Base-by-base conservation (phyloP, 2,329 filamentous ascomycete genomes). In the Delphinella strobiligena region DNA sequence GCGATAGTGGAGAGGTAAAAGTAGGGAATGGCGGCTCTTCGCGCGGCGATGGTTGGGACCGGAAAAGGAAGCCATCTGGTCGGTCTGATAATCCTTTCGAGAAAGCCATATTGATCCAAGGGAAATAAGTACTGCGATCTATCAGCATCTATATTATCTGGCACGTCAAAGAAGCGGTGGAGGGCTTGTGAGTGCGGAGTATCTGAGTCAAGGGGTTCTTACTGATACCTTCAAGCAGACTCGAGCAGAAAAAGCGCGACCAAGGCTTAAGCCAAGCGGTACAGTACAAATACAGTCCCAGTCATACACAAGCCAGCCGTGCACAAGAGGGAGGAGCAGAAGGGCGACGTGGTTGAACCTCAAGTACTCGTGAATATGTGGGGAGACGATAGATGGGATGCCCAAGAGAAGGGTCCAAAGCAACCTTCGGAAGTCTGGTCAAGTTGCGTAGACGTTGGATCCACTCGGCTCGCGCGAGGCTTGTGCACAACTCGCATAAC, bases 61-160 rank as follows among this genome's bases (percentile, higher is more conserved):
- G 78, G 63, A 82, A 88, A 59, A 80, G 80, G 62, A 84, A 69
- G 63, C 87, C 82, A 64, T 89, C 83, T 74, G 85, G 82, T 58
- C 73, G 69, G 54, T 76, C 74, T 56, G 66, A 74, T 56, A 74
- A 62, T 55, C 71, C 70, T 55, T 72, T 70, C 50, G 74, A 74
- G 63, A 74, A 81, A 50, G 77, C 74, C 78, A 82, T 82, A 50
- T 47, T 63, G 59, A 51, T 48, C 19, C 12, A 15, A 34, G 34
- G 19, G n/a, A n/a, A n/a, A n/a, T 40, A 19, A 15, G 22, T 27
- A 7, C 22, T 27, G 22, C 22, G 7, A 7, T 27, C 12, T 27
- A 27, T 27, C 22, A 27, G 22, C 7, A 7, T 27, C 7, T 27
- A 7, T 7, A 12, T 12, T 27, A 7, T 27, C 22, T 12, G 22